Base-by-base conservation (phyloP, 441 rosid genomes). In the Pelargonium exstipulatum region DNA sequence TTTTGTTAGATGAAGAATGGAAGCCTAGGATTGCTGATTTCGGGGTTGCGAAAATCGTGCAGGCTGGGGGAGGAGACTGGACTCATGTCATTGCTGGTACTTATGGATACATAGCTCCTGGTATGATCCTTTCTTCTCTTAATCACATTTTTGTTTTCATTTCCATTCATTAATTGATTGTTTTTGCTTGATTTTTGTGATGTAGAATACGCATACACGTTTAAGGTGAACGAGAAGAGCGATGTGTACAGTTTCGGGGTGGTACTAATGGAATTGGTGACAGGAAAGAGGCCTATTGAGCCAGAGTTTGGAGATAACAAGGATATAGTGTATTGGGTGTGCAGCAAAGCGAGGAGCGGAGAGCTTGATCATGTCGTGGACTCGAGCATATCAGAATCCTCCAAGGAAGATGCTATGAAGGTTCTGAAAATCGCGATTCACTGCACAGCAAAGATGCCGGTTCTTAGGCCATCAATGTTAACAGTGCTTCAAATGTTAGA, bases 191-290 rank as follows among this genome's bases (percentile, higher is more conserved):
- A 3, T 14, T 51, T 51, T 14, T 51, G 18, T 37, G 18, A 2
- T 57, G 35, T 80, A 87, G 91, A 87, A 68, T 79, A 78, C 45
- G 88, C 86, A n/a, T 87, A 80, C 77, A 75, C 82, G 5, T 53
- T 17, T 45, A 77, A 76, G 40, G 64, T 85, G 66, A 79, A 66
- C 13, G 85, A 82, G 78, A 85, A 85, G 83, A 83, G 87, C 3
- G 91, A 87, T 2, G 88, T 87, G 20, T 87, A 85, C 70, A 85
- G 91, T 69, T 87, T 87, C 0, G 91, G 91, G 0, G 87, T 87
- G 4, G 91, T 87, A n/a, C 76, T 87, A 20, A 63, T 83, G 88
- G 91, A 87, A 66, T 62, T 87, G 73, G 88, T 82, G 6, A 87
- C 88, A 0, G 88, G 91, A 45, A 85, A 76, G 74, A 81, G 76